A percentile compares a stretch with the other conserved stretches of the same genome.
phyloP scores from a whole-genome alignment of 164 flowering plant genomes.

The Hamamelis virginiana region DNA sequence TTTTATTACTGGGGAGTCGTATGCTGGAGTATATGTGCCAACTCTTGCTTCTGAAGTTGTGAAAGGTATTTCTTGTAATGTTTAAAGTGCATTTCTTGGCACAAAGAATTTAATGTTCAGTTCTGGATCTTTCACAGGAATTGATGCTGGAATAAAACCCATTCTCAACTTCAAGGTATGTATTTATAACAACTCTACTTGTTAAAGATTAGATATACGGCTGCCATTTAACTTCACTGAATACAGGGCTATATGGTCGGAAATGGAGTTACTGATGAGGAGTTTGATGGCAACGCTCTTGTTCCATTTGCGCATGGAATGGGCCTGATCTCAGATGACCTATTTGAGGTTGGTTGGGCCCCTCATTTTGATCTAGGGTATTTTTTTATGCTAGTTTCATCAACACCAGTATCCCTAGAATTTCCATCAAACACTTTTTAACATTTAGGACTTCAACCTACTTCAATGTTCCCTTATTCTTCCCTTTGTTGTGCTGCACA shows the following conservation, averaged over 20 bases:
- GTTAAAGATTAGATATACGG: not conserved
- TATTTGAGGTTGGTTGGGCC: constrained; percentile 51
- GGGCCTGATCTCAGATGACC: constrained; percentile 81
- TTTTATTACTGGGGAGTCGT: constrained; percentile 88
- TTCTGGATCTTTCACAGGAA: constrained; percentile 42
- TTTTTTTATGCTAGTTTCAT: too few relatives aligned
- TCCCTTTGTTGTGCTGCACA: too few relatives aligned
- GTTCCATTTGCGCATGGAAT: constrained; percentile 95
- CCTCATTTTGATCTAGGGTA: not conserved
- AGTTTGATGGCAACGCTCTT: constrained; percentile 80
- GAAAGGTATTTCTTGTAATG: constrained; percentile 47
- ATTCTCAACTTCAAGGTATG: constrained; percentile 72
- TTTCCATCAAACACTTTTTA: too few relatives aligned
- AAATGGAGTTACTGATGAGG: constrained; percentile 72
- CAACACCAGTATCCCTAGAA: too few relatives aligned
- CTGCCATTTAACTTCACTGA: constrained; percentile 2
- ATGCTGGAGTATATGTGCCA: constrained; percentile 95
- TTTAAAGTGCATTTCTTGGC: not conserved
- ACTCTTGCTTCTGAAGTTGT: constrained; percentile 77
- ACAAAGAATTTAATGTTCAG: constrained; percentile 2
- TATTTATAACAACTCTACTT: not conserved
- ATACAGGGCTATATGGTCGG: constrained; percentile 85
- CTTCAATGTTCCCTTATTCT: too few relatives aligned
- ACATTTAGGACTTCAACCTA: too few relatives aligned
- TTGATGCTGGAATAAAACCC: constrained; percentile 62